These are phyloP conservation scores for Fusarium irregulare DNA, from an alignment of 2,329 filamentous ascomycete species.

Conservation along the genomic window DNA sequence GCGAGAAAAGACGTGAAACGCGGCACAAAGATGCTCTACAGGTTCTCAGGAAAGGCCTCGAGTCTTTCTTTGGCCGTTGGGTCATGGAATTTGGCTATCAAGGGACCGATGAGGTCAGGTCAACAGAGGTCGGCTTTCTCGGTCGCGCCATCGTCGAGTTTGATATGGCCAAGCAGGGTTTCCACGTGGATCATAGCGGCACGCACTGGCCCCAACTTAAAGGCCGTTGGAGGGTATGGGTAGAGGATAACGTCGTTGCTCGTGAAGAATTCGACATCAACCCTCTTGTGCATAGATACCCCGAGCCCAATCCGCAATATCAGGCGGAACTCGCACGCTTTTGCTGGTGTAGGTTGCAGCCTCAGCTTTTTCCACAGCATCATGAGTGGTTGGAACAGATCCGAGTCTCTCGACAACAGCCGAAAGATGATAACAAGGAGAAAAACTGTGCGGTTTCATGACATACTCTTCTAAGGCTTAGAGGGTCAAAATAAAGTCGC, in stretches of 20 bases:
- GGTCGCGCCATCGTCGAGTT: neutral
- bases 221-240: neutral
- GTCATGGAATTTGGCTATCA: neutral
- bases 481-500: too few relatives aligned
- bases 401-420: neutral
- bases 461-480: neutral
- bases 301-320: neutral
- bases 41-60: neutral
- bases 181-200: neutral
- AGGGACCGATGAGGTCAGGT: neutral
- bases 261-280: neutral
- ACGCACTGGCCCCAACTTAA: too few relatives aligned
- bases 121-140: neutral
- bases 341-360: neutral
- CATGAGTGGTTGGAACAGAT: neutral
- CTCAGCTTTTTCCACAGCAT: neutral
- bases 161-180: neutral
- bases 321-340: neutral
- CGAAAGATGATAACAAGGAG: neutral
- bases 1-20: too few relatives aligned
- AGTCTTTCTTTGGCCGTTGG: neutral
- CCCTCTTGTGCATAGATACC: too few relatives aligned
- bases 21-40: neutral
- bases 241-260: neutral
- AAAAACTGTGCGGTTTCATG: neutral